phyloP scores from a whole-genome alignment of 2,329 filamentous ascomycete genomes.

The Rutstroemia sp. region DNA sequence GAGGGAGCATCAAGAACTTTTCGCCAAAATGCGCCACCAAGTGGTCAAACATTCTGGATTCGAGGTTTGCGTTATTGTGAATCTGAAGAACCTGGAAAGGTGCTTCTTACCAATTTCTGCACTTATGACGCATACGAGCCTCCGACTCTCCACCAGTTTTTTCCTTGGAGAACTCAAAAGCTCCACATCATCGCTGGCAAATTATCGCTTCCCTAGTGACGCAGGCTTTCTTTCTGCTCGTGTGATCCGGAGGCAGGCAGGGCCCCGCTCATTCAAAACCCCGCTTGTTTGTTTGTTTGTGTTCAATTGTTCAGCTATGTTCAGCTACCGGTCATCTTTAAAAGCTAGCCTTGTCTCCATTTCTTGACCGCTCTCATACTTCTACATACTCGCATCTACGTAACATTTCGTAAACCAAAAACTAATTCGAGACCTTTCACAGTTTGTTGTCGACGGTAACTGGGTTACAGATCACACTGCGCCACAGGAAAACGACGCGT shows the following conservation, averaged over 20 bases:
- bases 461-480: constrained; percentile 81
- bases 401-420: background rate
- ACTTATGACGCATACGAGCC: constrained; percentile 7
- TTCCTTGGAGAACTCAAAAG: background rate
- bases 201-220: background rate
- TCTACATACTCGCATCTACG: background rate
- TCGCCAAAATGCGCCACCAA: constrained; percentile 1
- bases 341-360: constrained; percentile 1
- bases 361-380: background rate
- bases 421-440: background rate
- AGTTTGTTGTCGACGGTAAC: constrained; percentile 93
- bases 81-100: background rate
- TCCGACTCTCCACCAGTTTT: background rate
- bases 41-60: constrained; percentile 2
- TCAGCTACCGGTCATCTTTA: constrained; percentile 3
- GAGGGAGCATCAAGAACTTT: background rate
- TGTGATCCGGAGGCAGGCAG: background rate
- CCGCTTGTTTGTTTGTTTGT: constrained; percentile 9
- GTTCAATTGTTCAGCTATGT: background rate
- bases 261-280: constrained; percentile 5
- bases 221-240: background rate
- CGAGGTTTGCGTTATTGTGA: constrained; percentile 1
- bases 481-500: constrained; percentile 73
- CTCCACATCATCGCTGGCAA: constrained; percentile 2
- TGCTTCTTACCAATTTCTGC: background rate